phyloP scores from a whole-genome alignment of 495 filamentous ascomycete species.

The Neurospora pannonica region DNA sequence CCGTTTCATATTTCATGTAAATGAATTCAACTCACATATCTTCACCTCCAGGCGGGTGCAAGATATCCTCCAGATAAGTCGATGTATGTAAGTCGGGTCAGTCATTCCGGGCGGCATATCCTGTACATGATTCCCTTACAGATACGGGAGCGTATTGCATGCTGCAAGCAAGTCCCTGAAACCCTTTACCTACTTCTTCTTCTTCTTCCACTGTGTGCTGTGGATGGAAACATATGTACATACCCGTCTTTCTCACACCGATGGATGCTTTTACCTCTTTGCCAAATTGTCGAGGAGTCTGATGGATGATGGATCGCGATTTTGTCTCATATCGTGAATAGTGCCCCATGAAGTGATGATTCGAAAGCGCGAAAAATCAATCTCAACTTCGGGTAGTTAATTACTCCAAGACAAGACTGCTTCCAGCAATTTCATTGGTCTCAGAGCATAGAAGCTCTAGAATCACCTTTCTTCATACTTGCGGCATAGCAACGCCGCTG shows the following conservation, averaged over 20 bases:
- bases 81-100: not conserved
- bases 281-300: not conserved
- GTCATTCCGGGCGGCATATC: not conserved
- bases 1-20: not conserved
- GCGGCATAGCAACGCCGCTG: not conserved
- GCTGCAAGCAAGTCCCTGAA: not conserved
- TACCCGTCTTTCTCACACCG: not conserved
- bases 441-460: not conserved
- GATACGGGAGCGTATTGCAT: not conserved
- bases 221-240: not conserved
- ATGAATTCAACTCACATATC: not conserved
- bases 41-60: not conserved
- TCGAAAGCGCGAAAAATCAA: not conserved
- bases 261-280: not conserved
- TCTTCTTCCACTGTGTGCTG: not conserved
- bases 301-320: not conserved
- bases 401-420: not conserved
- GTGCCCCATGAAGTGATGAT: not conserved
- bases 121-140: not conserved
- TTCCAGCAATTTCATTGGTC: not conserved
- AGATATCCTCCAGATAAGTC: not conserved
- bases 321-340: not conserved
- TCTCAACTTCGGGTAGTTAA: not conserved
- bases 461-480: not conserved
- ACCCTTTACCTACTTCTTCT: not conserved